Base-by-base conservation (phyloP, 768 basidiomycete genomes). In the Podaxis mareebaensis region DNA sequence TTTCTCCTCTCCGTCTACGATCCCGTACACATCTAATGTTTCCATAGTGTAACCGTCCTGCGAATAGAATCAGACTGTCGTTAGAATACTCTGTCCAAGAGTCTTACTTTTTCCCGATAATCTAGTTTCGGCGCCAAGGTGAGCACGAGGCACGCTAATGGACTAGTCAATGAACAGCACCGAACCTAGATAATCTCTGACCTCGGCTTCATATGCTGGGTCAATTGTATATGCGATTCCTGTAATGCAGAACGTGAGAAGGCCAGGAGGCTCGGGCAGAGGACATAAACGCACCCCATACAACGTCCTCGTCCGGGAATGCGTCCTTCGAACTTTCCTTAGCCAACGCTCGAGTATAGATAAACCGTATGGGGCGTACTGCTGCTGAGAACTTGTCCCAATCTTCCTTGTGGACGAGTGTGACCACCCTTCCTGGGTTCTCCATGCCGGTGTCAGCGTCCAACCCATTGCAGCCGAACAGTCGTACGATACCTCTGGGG, bases 11-110 rank as follows among this genome's bases (percentile, higher is more conserved):
- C 83, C 85, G 70, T 78, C 83, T 8, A 75, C 78, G 36, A 88
- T 70, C 33, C 84, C 83, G 73, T 90, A 88, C 13, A 98, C 81
- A 64, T 95, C 86, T 11, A 95, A 71, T 0, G 80, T 83, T 67
- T 96, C 92, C 72, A 90, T 77, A 8, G 93, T 94, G 76, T 97
- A 98, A 22, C 96, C 95, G 69, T 96, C 94, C 92, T 95, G n/a
- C 12, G 33, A 40, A 20, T 6, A 30, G 30, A 2, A 51, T 42
- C 17, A 36, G 4, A 17, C 4, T 30, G 22, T 8, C 1, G 24
- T n/a, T 22, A 0, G 53, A 51, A 13, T 48, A 2, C 2, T 33
- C 10, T 33, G 39, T 13, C 54, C 17, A 4, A 48, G 24, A 17
- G 54, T 8, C 3, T 17, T 15, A 88, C 92, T 86, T 94, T 93